These are phyloP conservation scores for Cladosporium sp. DNA, from an alignment of 2,329 filamentous ascomycete species.

Conservation along the genomic window DNA sequence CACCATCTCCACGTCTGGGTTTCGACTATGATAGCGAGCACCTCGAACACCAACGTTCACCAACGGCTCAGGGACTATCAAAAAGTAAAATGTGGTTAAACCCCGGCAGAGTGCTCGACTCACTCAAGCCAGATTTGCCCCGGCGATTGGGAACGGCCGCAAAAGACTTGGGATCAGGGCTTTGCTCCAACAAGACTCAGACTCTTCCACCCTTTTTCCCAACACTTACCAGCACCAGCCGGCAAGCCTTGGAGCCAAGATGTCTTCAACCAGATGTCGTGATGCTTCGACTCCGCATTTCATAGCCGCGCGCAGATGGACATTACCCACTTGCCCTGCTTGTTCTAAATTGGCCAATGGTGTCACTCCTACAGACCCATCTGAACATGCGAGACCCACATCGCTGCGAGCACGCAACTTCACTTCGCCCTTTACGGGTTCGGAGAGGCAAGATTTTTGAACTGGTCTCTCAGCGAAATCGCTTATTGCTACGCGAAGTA, in stretches of 20 bases:
- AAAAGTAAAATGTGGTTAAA: neutral
- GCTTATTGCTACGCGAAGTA: neutral
- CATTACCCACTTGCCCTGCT: neutral
- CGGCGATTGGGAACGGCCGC: neutral
- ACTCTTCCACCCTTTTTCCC: neutral
- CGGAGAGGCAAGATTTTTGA: neutral
- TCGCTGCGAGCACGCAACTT: constrained; percentile 18
- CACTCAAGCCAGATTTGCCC: neutral
- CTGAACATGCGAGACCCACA: constrained; percentile 10
- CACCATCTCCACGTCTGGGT: neutral
- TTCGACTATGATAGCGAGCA: neutral
- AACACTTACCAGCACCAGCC: neutral
- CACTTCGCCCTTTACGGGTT: constrained; percentile 12
- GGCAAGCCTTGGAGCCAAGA: neutral
- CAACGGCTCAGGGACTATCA: neutral
- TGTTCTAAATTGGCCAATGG: neutral
- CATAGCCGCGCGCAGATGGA: neutral
- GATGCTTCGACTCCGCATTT: constrained; percentile 5
- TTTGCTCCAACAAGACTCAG: neutral
- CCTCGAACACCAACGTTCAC: neutral
- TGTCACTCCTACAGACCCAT: neutral
- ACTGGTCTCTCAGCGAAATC: neutral
- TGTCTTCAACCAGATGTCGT: constrained; percentile 6
- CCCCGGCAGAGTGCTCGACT: neutral
- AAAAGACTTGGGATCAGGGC: neutral